Percentiles rank a stretch among this genome's conserved stretches.
These are phyloP conservation scores for Ramaria sp. DNA, from an alignment of 768 basidiomycete species.

Conservation along the genomic window DNA sequence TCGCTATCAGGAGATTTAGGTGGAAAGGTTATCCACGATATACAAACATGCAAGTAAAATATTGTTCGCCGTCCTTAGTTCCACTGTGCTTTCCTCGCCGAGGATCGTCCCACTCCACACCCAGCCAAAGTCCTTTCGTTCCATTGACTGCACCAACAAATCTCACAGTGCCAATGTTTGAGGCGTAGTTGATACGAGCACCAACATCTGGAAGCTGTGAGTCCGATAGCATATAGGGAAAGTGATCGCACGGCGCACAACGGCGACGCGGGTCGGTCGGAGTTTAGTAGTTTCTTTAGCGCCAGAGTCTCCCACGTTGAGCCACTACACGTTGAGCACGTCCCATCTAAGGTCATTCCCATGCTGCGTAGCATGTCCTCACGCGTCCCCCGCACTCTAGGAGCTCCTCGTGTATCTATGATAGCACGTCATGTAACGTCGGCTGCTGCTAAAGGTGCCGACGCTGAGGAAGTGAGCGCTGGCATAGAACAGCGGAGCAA, in stretches of 20 bases:
- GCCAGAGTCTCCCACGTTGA: too few relatives aligned
- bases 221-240: neutral
- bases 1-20: conserved; percentile 1
- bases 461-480: neutral
- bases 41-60: conserved; percentile 70
- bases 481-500: neutral
- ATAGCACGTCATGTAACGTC: conserved; percentile 4
- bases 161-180: conserved; percentile 55
- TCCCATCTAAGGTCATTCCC: neutral
- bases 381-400: neutral
- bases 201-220: conserved; percentile 28
- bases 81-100: conserved; percentile 83
- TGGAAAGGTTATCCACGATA: neutral
- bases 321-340: neutral
- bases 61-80: conserved; percentile 58
- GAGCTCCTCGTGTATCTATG: neutral
- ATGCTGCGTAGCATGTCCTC: conserved; percentile 7
- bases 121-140: conserved; percentile 72
- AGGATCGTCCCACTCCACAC: conserved; percentile 94
- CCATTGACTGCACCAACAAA: conserved; percentile 56
- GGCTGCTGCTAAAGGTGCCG: neutral
- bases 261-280: too few relatives aligned
- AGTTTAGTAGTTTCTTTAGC: too few relatives aligned
- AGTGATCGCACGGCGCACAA: too few relatives aligned
- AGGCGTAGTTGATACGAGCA: conserved; percentile 43